Evolutionary conservation across 129 eudicot genomes (phyloP), one percentile per base, ranked within the genome.

Genomic region (Heracleum sosnowskyi): DNA sequence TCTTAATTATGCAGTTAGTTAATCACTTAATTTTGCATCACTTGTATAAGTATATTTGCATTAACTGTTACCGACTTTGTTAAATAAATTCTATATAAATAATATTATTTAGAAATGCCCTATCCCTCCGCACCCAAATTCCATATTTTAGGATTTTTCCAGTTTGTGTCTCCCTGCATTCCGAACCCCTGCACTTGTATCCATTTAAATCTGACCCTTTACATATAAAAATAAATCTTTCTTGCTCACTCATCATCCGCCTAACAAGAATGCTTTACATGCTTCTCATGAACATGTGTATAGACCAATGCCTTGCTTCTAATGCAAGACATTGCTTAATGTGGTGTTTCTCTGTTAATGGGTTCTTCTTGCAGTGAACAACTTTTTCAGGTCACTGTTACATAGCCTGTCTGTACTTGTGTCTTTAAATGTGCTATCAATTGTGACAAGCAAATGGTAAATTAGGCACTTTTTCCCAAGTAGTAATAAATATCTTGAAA

Each of bases 381-480:
- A n/a, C 20, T 0, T 13, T 63, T 63, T 29, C 13, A 64, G 37
- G 4, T 64, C 37, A 13, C 70, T 64, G 7, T 29, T 64, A 5
- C 22, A 64, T 63, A 26, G 20, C 37, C 70, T n/a, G 70, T 31
- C 36, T 12, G 18, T 64, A 31, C 20, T 12, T 64, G 10, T 22
- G 33, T 40, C 9, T 28, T 18, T 20, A 39, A 42, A 2, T 28
- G 15, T 20, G 47, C n/a, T 70, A 36, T 70, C 12, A 36, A 4
- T 70, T 37, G 15, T 37, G 74, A 70, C 73, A 35, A 69, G 73
- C n/a, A 70, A 9, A 69, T 69, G 28, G 66, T n/a, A 24, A 57
- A 11, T 62, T 62, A 20, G 37, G 75, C 47, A 62, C 26, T 17
- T 36, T 16, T 71, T 71, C 75, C 17, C 49, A 37, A 41, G 26